These are phyloP conservation scores for Eucalyptus viminalis DNA, from an alignment of 345 rosid genomes.

Conservation along the genomic window DNA sequence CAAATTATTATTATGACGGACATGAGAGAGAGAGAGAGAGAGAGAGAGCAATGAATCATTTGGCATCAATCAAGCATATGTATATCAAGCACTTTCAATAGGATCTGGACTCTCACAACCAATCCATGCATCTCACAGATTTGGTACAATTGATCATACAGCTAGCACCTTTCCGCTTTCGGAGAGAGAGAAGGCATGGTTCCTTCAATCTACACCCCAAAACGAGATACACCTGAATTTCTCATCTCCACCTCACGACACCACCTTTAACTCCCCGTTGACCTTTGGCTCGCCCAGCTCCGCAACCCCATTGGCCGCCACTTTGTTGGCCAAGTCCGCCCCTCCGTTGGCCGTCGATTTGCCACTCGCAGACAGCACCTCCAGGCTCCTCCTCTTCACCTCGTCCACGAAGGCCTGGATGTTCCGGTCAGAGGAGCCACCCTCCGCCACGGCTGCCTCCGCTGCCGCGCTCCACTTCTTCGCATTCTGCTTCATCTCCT, in stretches of 20 bases:
- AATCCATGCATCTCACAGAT: neutral
- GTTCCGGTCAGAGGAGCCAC: conserved; percentile 33
- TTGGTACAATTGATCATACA: neutral
- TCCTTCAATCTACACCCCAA: neutral
- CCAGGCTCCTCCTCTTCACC: conserved; percentile 6
- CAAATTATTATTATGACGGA: too few relatives aligned
- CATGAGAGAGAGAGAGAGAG: neutral
- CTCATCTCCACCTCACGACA: neutral
- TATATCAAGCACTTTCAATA: neutral
- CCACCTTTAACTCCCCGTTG: neutral
- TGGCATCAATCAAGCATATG: neutral
- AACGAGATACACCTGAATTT: neutral
- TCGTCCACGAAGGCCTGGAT: conserved; percentile 29
- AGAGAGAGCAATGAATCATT: neutral
- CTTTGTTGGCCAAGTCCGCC: neutral
- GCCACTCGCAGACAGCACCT: neutral
- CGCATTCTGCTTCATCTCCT: conserved; percentile 32
- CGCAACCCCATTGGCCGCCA: neutral
- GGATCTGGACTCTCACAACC: neutral
- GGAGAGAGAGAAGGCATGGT: neutral
- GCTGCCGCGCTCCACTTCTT: conserved; percentile 17
- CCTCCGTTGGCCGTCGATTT: neutral
- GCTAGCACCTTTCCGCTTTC: too few relatives aligned
- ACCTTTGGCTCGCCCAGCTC: neutral
- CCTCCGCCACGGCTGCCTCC: conserved; percentile 6